Evolutionary conservation across 208 protist species (phyloP).

Genomic region (Trypanosoma caninum): DNA sequence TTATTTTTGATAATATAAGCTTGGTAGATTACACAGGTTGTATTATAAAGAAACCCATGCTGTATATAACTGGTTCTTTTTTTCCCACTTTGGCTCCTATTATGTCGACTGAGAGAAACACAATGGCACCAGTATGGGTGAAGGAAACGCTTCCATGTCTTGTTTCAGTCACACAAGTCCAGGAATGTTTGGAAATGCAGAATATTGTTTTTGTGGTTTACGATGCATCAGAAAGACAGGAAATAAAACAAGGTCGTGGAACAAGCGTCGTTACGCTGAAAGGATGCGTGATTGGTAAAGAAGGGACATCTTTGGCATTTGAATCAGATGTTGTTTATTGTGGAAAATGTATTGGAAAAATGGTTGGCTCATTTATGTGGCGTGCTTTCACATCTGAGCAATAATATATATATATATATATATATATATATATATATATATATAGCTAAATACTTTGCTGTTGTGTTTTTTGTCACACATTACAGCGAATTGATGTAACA

Average conservation of each 20-base stretch:
- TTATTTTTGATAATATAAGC: slow-evolving; percentile 22
- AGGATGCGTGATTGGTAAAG: slow-evolving; percentile 20
- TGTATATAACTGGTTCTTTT: slow-evolving; percentile 23
- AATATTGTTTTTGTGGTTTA: slow-evolving; percentile 25
- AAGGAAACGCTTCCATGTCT: slow-evolving; percentile 20
- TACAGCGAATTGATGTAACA: too few species aligned
- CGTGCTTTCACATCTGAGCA: not conserved
- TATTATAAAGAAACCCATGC: slow-evolving; percentile 29
- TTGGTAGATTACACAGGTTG: slow-evolving; percentile 21
- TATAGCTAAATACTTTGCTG: not conserved
- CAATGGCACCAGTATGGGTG: slow-evolving; percentile 19
- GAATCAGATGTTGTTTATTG: slow-evolving; percentile 23
- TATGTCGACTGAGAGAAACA: slow-evolving; percentile 14
- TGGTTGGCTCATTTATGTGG: slow-evolving; percentile 19
- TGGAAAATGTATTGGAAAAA: slow-evolving; percentile 19
- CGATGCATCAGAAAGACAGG: slow-evolving; percentile 22
- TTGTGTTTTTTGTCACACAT: not conserved
- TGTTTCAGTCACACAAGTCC: slow-evolving; percentile 18
- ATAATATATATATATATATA: not conserved
- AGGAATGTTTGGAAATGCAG: slow-evolving; percentile 33
- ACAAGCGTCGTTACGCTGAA: slow-evolving; percentile 19
- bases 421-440: not conserved
- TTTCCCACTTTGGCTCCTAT: slow-evolving; percentile 5
- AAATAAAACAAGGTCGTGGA: slow-evolving; percentile 23
- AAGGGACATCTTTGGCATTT: slow-evolving; percentile 12